Percentiles rank a stretch among this genome's conserved stretches.
These are phyloP conservation scores for Sphagnum fallax DNA, from an alignment of 228 moss, liverwort and hornwort species.

Conservation along the genomic window DNA sequence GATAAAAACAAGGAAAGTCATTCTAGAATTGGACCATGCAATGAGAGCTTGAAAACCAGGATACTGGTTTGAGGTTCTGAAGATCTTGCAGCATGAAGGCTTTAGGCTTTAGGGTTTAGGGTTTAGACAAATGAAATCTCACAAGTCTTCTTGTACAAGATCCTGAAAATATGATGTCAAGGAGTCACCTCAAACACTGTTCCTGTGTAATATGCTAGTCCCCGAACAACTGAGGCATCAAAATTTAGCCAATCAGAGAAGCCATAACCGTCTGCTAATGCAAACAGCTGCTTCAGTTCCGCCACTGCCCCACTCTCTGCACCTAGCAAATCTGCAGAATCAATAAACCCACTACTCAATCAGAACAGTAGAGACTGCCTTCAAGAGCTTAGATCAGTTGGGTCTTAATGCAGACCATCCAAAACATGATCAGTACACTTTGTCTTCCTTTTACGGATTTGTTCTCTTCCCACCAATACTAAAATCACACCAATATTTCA, in stretches of 20 bases:
- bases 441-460: too few species aligned
- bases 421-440: background rate
- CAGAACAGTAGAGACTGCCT: background rate
- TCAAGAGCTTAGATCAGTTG: background rate
- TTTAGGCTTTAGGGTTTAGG: too few species aligned
- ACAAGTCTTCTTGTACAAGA: too few species aligned
- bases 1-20: too few species aligned
- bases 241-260: slow-evolving; percentile 75
- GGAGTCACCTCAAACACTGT: slow-evolving; percentile 84
- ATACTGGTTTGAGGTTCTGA: too few species aligned
- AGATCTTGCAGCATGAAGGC: too few species aligned
- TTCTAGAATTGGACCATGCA: too few species aligned
- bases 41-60: too few species aligned
- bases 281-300: slow-evolving; percentile 78
- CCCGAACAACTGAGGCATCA: slow-evolving; percentile 92
- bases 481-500: too few species aligned
- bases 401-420: background rate
- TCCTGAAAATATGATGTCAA: too few species aligned
- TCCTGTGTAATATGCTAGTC: slow-evolving; percentile 91
- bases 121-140: too few species aligned
- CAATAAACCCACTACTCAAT: slow-evolving; percentile 2
- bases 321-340: slow-evolving; percentile 61
- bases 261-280: slow-evolving; percentile 68
- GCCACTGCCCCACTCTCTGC: slow-evolving; percentile 69
- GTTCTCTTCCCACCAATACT: too few species aligned